Conservation (phyloP, 2,329 filamentous ascomycete genomes). For the Colletotrichum sp. region DNA sequence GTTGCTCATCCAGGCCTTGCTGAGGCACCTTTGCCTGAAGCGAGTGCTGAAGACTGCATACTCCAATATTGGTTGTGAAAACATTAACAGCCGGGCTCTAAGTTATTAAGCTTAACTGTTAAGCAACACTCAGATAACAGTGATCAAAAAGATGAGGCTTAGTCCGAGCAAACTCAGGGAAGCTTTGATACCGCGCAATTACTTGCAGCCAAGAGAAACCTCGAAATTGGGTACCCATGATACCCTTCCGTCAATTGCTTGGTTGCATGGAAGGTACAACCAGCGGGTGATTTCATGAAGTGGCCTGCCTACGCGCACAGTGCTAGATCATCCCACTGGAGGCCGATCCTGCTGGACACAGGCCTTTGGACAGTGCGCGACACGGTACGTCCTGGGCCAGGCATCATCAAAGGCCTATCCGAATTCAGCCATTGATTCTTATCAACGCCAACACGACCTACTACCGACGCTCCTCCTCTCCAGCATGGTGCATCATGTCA, state of each 20-base stretch:
- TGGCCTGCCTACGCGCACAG: background rate
- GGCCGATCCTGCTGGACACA: background rate
- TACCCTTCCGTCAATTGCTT: background rate
- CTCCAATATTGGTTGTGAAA: background rate
- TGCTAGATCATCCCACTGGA: background rate
- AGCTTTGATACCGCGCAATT: background rate
- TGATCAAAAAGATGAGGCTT: background rate
- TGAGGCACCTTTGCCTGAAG: background rate
- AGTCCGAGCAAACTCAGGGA: background rate
- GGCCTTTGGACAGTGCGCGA: background rate
- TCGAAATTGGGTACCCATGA: background rate
- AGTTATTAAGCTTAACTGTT: background rate
- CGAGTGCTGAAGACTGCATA: background rate
- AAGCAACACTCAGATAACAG: background rate
- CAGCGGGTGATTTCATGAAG: background rate
- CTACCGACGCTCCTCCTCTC: background rate
- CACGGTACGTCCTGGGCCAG: background rate
- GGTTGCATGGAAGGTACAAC: background rate
- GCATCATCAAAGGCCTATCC: background rate
- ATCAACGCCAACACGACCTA: background rate
- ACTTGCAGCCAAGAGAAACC: background rate
- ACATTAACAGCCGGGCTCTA: background rate
- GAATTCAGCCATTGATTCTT: background rate
- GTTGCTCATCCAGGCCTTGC: background rate
- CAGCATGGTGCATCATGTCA: slow-evolving; percentile 26